Percentiles rank a stretch among this genome's conserved stretches.
Conservation (phyloP, 2,329 filamentous ascomycete species). For the Alternaria conjuncta region DNA sequence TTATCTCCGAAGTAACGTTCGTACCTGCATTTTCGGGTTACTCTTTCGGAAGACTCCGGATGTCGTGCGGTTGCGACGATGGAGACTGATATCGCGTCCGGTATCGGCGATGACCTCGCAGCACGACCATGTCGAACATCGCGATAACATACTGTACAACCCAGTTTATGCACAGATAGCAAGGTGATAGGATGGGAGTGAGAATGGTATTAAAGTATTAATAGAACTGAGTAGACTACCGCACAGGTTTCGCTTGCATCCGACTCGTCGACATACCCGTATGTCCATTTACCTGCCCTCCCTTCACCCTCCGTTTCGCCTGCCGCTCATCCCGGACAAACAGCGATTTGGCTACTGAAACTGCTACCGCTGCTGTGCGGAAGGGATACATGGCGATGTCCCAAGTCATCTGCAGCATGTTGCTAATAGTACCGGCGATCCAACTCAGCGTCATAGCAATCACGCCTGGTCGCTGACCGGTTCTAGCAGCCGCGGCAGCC, state of each 20-base stretch:
- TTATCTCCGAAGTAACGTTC: not conserved
- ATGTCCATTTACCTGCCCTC: slow-evolving; percentile 28
- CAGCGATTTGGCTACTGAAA: slow-evolving; percentile 23
- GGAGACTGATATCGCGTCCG: no score
- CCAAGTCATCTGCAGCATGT: slow-evolving; percentile 32
- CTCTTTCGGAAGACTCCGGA: slow-evolving; percentile 19
- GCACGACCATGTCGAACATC: not conserved
- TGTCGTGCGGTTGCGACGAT: not conserved
- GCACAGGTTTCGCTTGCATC: slow-evolving; percentile 37
- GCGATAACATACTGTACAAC: not conserved
- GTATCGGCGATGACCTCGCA: not conserved
- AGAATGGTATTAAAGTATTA: no score
- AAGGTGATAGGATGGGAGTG: no score
- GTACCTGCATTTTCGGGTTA: slow-evolving; percentile 19
- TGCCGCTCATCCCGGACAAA: slow-evolving; percentile 33
- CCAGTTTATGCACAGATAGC: no score
- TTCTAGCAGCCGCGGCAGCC: slow-evolving; percentile 69
- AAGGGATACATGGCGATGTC: slow-evolving; percentile 42
- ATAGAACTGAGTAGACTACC: slow-evolving; percentile 12
- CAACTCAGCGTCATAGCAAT: slow-evolving; percentile 37
- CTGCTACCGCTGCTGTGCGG: slow-evolving; percentile 21
- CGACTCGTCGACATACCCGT: slow-evolving; percentile 32
- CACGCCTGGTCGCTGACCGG: slow-evolving; percentile 45
- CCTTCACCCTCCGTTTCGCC: slow-evolving; percentile 30
- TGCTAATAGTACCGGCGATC: slow-evolving; percentile 28